Conservation (phyloP, 148 eudicot genomes). For the Arbutus unedo region DNA sequence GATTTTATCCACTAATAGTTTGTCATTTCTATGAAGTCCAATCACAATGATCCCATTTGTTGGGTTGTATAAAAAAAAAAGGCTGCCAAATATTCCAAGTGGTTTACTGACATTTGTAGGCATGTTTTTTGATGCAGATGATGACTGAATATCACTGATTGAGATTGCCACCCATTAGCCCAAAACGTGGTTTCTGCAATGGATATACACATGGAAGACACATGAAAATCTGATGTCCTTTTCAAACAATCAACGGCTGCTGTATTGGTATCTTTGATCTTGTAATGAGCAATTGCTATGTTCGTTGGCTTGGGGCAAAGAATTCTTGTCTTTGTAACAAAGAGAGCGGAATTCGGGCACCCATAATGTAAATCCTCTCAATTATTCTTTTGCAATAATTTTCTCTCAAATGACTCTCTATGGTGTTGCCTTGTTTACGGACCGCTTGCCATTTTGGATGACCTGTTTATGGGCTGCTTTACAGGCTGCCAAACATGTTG, state of each 20-base stretch:
- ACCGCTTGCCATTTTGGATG: too few relatives aligned
- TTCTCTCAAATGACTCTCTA: not conserved
- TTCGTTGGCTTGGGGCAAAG: not conserved
- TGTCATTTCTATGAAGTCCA: not conserved
- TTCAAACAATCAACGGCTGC: not conserved
- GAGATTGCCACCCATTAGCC: not conserved
- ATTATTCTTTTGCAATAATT: not conserved
- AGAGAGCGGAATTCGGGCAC: not conserved
- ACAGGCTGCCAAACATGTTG: too few relatives aligned
- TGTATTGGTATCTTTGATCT: conserved; percentile 5
- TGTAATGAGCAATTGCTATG: not conserved
- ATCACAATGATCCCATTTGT: not conserved
- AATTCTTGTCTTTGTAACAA: not conserved
- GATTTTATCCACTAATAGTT: not conserved
- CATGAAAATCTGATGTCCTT: not conserved
- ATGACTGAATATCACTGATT: not conserved
- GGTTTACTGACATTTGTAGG: not conserved
- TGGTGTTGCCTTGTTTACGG: not conserved
- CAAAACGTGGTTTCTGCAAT: not conserved
- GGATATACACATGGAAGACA: not conserved
- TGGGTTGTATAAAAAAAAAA: not conserved
- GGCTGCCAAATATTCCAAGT: not conserved
- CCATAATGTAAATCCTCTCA: not conserved
- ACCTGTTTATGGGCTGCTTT: too few relatives aligned
- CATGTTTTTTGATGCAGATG: conserved; percentile 5